These are phyloP conservation scores for Boletellus deceptivus DNA, from an alignment of 1,284 basidiomycete species.

Conservation along the genomic window DNA sequence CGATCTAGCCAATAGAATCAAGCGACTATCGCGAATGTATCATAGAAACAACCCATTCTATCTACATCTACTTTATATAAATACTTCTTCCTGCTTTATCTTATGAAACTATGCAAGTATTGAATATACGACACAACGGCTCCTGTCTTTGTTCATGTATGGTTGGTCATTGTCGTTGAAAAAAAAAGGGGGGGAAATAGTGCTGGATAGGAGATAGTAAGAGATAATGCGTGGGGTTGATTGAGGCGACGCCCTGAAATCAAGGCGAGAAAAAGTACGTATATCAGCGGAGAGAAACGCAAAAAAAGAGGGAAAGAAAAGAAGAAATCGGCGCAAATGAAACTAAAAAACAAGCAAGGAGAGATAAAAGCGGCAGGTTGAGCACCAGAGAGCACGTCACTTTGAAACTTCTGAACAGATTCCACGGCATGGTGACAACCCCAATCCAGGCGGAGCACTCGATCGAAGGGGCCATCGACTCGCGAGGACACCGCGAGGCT, in stretches of 20 bases:
- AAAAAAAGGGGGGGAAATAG: background rate
- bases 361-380: background rate
- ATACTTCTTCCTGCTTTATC: conserved; percentile 6
- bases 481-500: conserved; percentile 18
- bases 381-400: background rate
- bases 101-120: conserved; percentile 4
- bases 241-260: conserved; percentile 2
- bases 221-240: conserved; percentile 9
- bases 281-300: no score
- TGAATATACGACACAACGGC: conserved; percentile 11
- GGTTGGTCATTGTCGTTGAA: conserved; percentile 4
- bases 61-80: conserved; percentile 6
- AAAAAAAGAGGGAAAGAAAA: no score
- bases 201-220: conserved; percentile 3
- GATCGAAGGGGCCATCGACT: conserved; percentile 15
- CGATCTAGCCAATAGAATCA: background rate
- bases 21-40: background rate
- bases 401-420: no score
- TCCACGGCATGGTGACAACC: background rate
- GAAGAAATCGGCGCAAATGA: background rate
- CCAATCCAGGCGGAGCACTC: conserved; percentile 1
- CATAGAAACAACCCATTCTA: conserved; percentile 4
- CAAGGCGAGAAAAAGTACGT: background rate
- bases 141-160: conserved; percentile 12
- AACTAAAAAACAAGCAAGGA: background rate